These are phyloP conservation scores for Claviceps digitariae DNA, from an alignment of 2,329 filamentous ascomycete species.

Conservation along the genomic window DNA sequence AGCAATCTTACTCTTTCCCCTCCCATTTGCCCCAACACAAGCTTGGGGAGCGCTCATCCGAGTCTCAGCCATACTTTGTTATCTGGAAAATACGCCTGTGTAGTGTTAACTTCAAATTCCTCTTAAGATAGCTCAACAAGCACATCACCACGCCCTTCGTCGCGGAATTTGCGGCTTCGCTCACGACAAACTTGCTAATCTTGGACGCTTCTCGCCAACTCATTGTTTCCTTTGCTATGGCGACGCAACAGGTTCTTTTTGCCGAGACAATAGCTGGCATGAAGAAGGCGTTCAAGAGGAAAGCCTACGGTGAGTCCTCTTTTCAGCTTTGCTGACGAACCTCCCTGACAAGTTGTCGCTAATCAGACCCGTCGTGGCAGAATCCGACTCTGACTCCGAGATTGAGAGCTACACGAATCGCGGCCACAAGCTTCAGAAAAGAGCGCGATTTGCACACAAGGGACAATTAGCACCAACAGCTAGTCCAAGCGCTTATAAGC, in stretches of 20 bases:
- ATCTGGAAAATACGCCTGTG: not conserved
- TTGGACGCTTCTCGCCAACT: not conserved
- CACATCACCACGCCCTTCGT: not conserved
- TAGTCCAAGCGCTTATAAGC: slow-evolving; percentile 56
- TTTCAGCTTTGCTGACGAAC: not conserved
- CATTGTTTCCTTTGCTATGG: slow-evolving; percentile 19
- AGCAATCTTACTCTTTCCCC: not conserved
- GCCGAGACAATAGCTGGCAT: slow-evolving; percentile 54
- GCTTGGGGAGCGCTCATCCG: not conserved
- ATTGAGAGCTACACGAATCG: slow-evolving; percentile 59
- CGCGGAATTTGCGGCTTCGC: not conserved
- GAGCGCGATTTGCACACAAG: slow-evolving; percentile 55
- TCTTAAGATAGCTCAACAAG: not conserved
- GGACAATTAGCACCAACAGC: slow-evolving; percentile 54
- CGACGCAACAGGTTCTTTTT: slow-evolving; percentile 46
- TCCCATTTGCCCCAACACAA: not conserved
- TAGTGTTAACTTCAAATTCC: not conserved
- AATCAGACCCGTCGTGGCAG: slow-evolving; percentile 28
- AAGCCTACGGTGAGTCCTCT: slow-evolving; percentile 40
- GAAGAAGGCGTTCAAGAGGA: slow-evolving; percentile 54
- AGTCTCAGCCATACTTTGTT: not conserved
- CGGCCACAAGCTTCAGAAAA: slow-evolving; percentile 66
- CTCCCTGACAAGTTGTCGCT: slow-evolving; percentile 3
- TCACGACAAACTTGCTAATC: not conserved
- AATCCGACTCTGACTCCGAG: slow-evolving; percentile 64